phyloP scores from a whole-genome alignment of 306 rosid species.

The Hippophae tibetana region DNA sequence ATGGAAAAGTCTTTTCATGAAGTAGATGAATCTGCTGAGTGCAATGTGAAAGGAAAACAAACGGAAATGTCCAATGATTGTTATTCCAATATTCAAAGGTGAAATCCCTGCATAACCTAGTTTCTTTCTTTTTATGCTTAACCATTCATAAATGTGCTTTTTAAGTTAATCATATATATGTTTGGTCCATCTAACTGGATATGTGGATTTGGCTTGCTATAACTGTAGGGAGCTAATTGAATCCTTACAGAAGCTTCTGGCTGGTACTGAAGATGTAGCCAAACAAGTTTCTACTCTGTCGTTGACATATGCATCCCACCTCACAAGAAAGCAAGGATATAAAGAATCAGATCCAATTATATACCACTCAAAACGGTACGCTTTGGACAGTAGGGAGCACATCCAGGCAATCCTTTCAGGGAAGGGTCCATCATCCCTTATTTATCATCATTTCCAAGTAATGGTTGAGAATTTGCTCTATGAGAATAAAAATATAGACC shows the following conservation, averaged over 20 bases:
- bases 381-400: neutral
- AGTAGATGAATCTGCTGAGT: neutral
- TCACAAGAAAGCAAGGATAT: neutral
- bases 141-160: neutral
- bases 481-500: too few species aligned
- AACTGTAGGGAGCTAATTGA: neutral
- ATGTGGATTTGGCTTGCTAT: neutral
- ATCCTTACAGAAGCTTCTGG: neutral
- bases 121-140: neutral
- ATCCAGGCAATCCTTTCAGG: neutral
- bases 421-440: neutral
- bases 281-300: neutral
- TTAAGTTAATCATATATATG: too few species aligned
- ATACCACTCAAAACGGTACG: neutral
- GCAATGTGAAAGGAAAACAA: neutral
- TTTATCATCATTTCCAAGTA: neutral
- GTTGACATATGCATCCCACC: too few species aligned
- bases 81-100: neutral
- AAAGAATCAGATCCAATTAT: neutral
- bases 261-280: neutral
- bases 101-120: neutral
- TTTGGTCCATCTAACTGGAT: too few species aligned
- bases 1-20: neutral
- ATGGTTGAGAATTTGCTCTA: neutral
- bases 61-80: neutral